Base-by-base conservation (phyloP, 805 yeast species). In the Ascoidea rubescens region DNA sequence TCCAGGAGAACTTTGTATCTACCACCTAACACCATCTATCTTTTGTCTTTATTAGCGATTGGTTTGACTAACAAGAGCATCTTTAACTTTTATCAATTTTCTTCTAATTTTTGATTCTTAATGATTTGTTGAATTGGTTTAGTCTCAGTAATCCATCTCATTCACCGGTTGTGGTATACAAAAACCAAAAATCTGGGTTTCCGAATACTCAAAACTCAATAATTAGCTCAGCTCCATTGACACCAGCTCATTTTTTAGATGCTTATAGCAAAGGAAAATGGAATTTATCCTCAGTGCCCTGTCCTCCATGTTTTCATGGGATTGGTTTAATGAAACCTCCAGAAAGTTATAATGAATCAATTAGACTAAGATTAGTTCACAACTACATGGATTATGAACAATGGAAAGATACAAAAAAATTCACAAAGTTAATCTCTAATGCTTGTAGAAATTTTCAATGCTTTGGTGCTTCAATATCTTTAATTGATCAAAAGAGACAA, bases 311-410 rank as follows among this genome's bases (percentile, higher is more conserved):
- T 55, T 70, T 79, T 53, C 21, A 28, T 5, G 60, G 67, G 21
- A 62, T 65, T 4, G 77, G 78, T 2, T 66, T 78, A 51, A 68
- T 82, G 67, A 69, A 71, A 32, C 80, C 90, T 0, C 91, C 91
- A 0, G 78, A 73, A 28, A 69, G 78, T 48, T 72, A 72, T 57
- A 64, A 72, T 48, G 89, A 84, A 58, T 57, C 64, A 1, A 55
- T 63, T 10, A 65, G 87, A 50, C 60, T 69, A 21, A 69, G 67
- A 50, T 67, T 70, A 0, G 81, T 79, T 1, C 71, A 69, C 21
- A 52, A 60, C 31, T 73, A 71, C 51, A 54, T 62, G 31, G 62
- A 67, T 30, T 59, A 66, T 32, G 70, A 69, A 1, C 79, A 78
- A 52, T 82, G 87, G 87, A 66, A 67, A 45, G 69, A 70, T 45